Evolutionary conservation across 208 protist genomes (phyloP), one percentile per base, ranked within the genome.

Genomic region (Trypanosoma cruzi): DNA sequence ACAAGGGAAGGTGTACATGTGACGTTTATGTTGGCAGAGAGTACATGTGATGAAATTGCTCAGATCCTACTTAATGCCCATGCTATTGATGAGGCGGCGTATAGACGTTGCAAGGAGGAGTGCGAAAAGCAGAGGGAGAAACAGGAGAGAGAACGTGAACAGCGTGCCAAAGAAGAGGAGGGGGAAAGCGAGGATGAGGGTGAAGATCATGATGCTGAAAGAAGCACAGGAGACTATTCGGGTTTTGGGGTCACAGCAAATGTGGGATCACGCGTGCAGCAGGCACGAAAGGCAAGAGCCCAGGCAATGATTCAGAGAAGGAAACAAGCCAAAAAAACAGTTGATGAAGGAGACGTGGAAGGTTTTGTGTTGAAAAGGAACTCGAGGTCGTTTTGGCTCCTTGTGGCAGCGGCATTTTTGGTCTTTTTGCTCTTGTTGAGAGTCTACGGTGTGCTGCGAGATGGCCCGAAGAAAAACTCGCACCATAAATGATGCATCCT

Each of bases 261-360:
- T 22, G 24, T 56, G 49, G 60, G 68, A 26, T 85, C 79, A 3
- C 69, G 81, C 28, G 70, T 83, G 36, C 81, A 90, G 68, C 79
- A 85, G 44, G 76, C 85, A 24, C 74, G 85, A 1, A 82, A 81
- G 32, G 78, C 81, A 20, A 62, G 73, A 34, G 76, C 85, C 37
- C 53, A 71, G 54, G 63, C 66, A 73, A 4, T 24, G 18, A 24
- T 44, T 49, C 44, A 71, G n/a, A n/a, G 42, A 22, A 58, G 49
- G 24, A 74, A 64, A 48, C 20, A 56, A 28, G 13, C 24, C 26
- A 11, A 36, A 4, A 53, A 50, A 0, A 0, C 16, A 1, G 5
- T 4, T 22, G 62, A 34, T 48, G 34, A 37, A 11, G 32, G 22
- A 37, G 36, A 14, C 28, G 24, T 13, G 13, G 52, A 29, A 34